Percentiles rank a stretch among this genome's conserved stretches.
Evolutionary conservation across 768 basidiomycete genomes (phyloP).

Genomic region (Tylopilus subfusipes): DNA sequence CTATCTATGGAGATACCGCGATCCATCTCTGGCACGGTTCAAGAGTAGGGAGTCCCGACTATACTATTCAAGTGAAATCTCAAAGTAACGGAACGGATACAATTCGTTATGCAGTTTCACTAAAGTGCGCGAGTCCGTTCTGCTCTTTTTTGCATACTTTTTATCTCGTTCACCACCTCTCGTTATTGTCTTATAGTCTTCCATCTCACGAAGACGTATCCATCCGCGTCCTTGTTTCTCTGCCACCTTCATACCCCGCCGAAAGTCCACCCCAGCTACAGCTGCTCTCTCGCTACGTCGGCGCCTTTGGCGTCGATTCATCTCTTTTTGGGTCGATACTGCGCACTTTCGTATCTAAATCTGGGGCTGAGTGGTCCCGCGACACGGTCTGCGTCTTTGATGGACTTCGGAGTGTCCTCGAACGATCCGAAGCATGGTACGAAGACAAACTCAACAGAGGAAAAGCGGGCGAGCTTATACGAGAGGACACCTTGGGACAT

Average conservation of each 20-base stretch:
- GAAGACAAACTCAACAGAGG: constrained; percentile 57
- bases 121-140: constrained; percentile 50
- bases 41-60: constrained; percentile 12
- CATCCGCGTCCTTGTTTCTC: constrained; percentile 54
- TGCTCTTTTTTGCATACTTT: background rate
- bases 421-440: constrained; percentile 68
- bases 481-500: constrained; percentile 46
- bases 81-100: constrained; percentile 30
- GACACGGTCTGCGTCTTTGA: constrained; percentile 84
- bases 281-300: constrained; percentile 79
- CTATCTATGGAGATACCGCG: constrained; percentile 73
- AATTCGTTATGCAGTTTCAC: constrained; percentile 61
- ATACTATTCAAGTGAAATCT: constrained; percentile 1
- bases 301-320: constrained; percentile 71
- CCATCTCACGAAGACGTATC: constrained; percentile 50
- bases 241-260: constrained; percentile 60
- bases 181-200: constrained; percentile 44
- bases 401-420: constrained; percentile 72
- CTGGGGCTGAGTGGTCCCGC: constrained; percentile 72
- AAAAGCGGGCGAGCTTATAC: constrained; percentile 49
- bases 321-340: constrained; percentile 72
- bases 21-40: constrained; percentile 56
- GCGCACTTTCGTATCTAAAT: constrained; percentile 74
- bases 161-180: background rate
- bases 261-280: constrained; percentile 76